Evolutionary conservation across 1,139 yeast genomes (phyloP).

Genomic region (Geotrichum siamense): DNA sequence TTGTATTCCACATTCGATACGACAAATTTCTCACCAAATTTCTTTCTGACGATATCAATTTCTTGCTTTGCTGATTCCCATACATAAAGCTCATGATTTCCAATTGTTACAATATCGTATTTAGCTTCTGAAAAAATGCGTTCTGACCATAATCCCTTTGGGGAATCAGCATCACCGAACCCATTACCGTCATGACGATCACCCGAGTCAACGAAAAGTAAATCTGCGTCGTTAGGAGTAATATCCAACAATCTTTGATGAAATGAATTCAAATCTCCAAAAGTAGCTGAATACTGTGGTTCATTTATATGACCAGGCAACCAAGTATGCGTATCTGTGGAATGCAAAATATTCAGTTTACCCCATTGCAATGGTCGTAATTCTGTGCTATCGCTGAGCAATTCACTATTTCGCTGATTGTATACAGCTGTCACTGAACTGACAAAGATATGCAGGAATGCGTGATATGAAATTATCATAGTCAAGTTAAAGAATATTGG

Average conservation of each 20-base stretch:
- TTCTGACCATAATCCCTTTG: constrained; percentile 60
- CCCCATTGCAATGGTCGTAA: constrained; percentile 45
- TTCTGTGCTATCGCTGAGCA: no score
- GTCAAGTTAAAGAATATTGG: no score
- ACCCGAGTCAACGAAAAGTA: constrained; percentile 78
- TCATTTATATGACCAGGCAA: constrained; percentile 80
- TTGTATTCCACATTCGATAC: constrained; percentile 74
- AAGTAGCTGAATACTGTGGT: constrained; percentile 67
- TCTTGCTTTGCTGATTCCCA: constrained; percentile 63
- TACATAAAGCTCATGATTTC: constrained; percentile 87
- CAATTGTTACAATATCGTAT: constrained; percentile 76
- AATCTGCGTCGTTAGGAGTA: constrained; percentile 52
- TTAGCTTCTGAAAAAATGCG: constrained; percentile 58
- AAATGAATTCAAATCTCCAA: constrained; percentile 89
- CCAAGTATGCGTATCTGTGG: constrained; percentile 95
- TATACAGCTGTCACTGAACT: no score
- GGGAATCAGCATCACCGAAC: constrained; percentile 63
- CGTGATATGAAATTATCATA: no score
- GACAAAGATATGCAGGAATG: no score
- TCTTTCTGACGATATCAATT: constrained; percentile 49
- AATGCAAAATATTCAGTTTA: constrained; percentile 73
- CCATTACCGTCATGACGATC: constrained; percentile 97
- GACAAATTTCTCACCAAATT: constrained; percentile 60
- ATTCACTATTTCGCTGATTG: no score
- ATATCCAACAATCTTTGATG: constrained; percentile 40